Evolutionary conservation across 495 filamentous ascomycete species (phyloP).

Genomic region (Daldinia loculata): DNA sequence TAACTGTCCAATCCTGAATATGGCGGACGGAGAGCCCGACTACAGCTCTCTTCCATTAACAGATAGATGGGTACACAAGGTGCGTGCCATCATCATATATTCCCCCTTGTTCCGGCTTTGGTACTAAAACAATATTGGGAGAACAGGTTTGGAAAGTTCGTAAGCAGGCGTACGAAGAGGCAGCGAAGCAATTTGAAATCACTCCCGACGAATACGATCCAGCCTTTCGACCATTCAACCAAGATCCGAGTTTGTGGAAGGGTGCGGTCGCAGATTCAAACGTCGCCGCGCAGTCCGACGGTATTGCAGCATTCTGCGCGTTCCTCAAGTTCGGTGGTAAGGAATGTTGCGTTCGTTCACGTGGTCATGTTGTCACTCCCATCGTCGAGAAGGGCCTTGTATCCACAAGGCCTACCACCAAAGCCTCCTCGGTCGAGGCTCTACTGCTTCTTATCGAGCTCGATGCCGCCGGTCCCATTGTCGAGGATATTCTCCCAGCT

Average conservation of each 20-base stretch:
- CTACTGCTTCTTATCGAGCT: constrained; percentile 89
- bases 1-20: constrained; percentile 45
- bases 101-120: not conserved
- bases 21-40: constrained; percentile 81
- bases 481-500: constrained; percentile 88
- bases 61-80: constrained; percentile 90
- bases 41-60: constrained; percentile 81
- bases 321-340: constrained; percentile 88
- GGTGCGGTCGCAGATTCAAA: constrained; percentile 94
- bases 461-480: constrained; percentile 82
- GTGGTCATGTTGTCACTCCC: constrained; percentile 73
- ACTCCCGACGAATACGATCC: constrained; percentile 89
- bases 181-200: constrained; percentile 82
- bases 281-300: constrained; percentile 95
- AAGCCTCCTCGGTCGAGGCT: constrained; percentile 85
- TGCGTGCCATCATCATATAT: constrained; percentile 47
- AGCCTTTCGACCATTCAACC: constrained; percentile 83
- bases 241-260: constrained; percentile 89
- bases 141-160: constrained; percentile 92
- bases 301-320: constrained; percentile 82
- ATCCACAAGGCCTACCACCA: constrained; percentile 85
- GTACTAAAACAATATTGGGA: constrained; percentile 42
- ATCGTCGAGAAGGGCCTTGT: constrained; percentile 93
- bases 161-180: constrained; percentile 94
- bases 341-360: constrained; percentile 82